These are phyloP conservation scores for Calonectria multiphialidica DNA, from an alignment of 2,329 filamentous ascomycete genomes.

Conservation along the genomic window DNA sequence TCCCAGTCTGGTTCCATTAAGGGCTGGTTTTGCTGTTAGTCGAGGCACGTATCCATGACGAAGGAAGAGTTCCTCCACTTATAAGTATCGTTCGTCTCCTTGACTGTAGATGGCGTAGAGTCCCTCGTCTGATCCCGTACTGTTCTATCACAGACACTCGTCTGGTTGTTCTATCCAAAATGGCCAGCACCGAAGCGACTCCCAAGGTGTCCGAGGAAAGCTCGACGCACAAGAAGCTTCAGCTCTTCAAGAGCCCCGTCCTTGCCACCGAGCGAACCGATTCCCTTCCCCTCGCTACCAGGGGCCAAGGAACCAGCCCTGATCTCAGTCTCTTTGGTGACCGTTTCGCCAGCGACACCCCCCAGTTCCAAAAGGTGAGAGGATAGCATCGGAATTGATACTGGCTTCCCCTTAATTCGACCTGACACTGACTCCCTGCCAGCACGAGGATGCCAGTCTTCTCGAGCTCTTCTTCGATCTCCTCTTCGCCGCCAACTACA, in stretches of 20 bases:
- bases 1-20: neutral
- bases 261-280: conserved; percentile 25
- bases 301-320: conserved; percentile 14
- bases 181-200: conserved; percentile 27
- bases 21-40: neutral
- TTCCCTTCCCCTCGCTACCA: conserved; percentile 21
- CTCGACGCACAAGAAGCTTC: conserved; percentile 41
- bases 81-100: conserved; percentile 19
- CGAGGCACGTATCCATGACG: neutral
- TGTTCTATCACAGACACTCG: neutral
- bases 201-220: conserved; percentile 5
- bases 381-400: neutral
- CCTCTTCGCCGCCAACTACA: conserved; percentile 69
- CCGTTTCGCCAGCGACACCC: conserved; percentile 36
- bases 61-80: neutral
- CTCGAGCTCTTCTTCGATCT: conserved; percentile 55
- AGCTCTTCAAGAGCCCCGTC: conserved; percentile 49
- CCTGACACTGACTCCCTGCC: neutral
- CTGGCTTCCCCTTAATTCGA: neutral
- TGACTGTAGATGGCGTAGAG: neutral
- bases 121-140: neutral
- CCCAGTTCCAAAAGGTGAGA: conserved; percentile 42
- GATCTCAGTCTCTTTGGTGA: conserved; percentile 42
- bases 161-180: conserved; percentile 19
- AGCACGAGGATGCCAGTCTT: conserved; percentile 52